Percentiles rank a stretch among this genome's conserved stretches.
phyloP scores from a whole-genome alignment of 2,329 filamentous ascomycete genomes.

The Penicillium concentricum region DNA sequence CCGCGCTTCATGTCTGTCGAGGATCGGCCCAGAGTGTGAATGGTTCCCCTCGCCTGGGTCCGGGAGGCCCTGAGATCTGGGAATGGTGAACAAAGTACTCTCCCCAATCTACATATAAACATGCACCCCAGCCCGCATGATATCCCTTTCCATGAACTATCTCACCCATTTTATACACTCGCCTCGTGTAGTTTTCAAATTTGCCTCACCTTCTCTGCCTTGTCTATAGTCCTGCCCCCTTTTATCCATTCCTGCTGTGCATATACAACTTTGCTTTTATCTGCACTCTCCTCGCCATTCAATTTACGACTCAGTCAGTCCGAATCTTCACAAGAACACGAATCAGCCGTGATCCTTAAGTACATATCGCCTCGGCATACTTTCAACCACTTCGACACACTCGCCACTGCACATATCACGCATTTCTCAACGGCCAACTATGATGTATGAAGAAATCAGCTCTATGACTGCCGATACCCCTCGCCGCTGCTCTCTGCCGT shows the following conservation, averaged over 20 bases:
- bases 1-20: constrained; percentile 18
- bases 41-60: constrained; percentile 27
- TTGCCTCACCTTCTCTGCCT: constrained; percentile 16
- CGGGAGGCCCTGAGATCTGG: constrained; percentile 7
- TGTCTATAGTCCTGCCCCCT: constrained; percentile 9
- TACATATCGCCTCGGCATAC: constrained; percentile 15
- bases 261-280: constrained; percentile 21
- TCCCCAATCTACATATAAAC: constrained; percentile 34
- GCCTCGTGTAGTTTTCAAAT: constrained; percentile 26
- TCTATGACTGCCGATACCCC: constrained; percentile 28
- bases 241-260: constrained; percentile 18
- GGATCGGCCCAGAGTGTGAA: constrained; percentile 22
- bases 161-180: constrained; percentile 24
- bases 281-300: neutral
- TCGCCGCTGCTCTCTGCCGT: constrained; percentile 39
- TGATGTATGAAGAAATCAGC: constrained; percentile 35
- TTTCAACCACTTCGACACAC: constrained; percentile 6
- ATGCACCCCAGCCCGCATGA: constrained; percentile 29
- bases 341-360: constrained; percentile 2
- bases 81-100: constrained; percentile 11
- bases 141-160: constrained; percentile 21
- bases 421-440: constrained; percentile 13
- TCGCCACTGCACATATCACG: constrained; percentile 12
- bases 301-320: neutral
- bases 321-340: constrained; percentile 8